Conservation (phyloP, 2,329 filamentous ascomycete species). For the Plenodomus lindquistii region DNA sequence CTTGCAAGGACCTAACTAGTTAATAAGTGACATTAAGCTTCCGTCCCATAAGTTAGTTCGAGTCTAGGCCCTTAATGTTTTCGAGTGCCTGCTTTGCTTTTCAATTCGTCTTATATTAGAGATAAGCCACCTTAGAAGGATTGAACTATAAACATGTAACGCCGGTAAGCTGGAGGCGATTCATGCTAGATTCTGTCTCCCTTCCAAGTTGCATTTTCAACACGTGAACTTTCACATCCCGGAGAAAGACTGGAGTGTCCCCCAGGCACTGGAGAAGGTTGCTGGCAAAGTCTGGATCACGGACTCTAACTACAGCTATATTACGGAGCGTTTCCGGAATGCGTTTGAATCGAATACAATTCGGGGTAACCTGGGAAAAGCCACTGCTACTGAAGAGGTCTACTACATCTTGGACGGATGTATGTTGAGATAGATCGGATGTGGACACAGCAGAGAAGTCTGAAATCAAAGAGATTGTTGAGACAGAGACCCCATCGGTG, state of each 20-base stretch:
- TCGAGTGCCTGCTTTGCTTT: no score
- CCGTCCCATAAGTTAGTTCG: no score
- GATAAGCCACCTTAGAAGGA: no score
- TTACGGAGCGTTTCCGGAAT: constrained; percentile 1
- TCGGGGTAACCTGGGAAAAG: background rate
- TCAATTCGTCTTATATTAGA: no score
- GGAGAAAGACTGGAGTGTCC: background rate
- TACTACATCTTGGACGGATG: no score
- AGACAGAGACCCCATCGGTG: no score
- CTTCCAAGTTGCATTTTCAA: constrained; percentile 3
- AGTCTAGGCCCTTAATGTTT: no score
- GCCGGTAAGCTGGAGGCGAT: constrained; percentile 19
- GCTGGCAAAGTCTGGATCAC: constrained; percentile 1
- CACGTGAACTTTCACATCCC: background rate
- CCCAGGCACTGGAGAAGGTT: constrained; percentile 1
- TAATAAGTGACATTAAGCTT: no score
- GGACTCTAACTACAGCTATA: background rate
- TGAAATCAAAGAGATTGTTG: no score
- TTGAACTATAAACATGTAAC: constrained; percentile 22
- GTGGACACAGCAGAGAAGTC: no score
- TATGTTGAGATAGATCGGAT: no score
- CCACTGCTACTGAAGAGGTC: background rate
- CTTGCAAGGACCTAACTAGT: no score
- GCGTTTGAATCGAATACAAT: background rate
- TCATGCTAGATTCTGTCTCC: constrained; percentile 8